A percentile compares a stretch with the other conserved stretches of the same genome.
phyloP scores from a whole-genome alignment of 495 filamentous ascomycete genomes.

The Xylaria nigripes region DNA sequence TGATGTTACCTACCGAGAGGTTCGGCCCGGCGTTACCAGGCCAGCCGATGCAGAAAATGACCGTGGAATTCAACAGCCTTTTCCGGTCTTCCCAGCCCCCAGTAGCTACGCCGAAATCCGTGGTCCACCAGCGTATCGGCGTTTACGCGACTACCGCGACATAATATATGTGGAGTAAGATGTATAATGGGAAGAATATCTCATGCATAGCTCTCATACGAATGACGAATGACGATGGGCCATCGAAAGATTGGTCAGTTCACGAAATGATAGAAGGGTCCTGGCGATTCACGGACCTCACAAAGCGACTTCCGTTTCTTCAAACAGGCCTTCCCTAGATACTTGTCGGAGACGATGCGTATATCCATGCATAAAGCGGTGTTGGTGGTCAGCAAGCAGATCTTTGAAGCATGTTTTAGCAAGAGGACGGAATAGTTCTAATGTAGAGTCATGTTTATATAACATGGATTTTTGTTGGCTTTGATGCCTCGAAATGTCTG shows the following conservation, averaged over 20 bases:
- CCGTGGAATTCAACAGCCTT: conserved; percentile 5
- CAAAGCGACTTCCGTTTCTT: neutral
- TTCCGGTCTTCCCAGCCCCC: conserved; percentile 10
- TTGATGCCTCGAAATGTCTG: neutral
- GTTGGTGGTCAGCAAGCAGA: neutral
- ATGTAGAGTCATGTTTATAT: neutral
- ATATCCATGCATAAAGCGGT: conserved; percentile 2
- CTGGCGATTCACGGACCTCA: neutral
- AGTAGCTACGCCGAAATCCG: conserved; percentile 13
- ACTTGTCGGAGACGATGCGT: neutral
- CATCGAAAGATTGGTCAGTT: neutral
- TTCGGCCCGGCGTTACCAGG: neutral
- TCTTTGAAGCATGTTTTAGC: neutral
- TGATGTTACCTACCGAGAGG: neutral
- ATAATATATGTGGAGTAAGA: conserved; percentile 17
- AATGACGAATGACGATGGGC: neutral
- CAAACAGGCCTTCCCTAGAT: neutral
- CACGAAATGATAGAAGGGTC: neutral
- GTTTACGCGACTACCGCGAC: conserved; percentile 10
- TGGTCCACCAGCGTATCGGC: conserved; percentile 5
- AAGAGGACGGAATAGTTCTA: neutral
- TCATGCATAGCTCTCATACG: neutral
- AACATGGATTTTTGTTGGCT: neutral
- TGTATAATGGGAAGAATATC: neutral
- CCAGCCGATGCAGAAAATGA: conserved; percentile 7